Percentiles rank a stretch among this genome's conserved stretches.
These are phyloP conservation scores for Fusarium buxicola DNA, from an alignment of 2,329 filamentous ascomycete species.

Conservation along the genomic window DNA sequence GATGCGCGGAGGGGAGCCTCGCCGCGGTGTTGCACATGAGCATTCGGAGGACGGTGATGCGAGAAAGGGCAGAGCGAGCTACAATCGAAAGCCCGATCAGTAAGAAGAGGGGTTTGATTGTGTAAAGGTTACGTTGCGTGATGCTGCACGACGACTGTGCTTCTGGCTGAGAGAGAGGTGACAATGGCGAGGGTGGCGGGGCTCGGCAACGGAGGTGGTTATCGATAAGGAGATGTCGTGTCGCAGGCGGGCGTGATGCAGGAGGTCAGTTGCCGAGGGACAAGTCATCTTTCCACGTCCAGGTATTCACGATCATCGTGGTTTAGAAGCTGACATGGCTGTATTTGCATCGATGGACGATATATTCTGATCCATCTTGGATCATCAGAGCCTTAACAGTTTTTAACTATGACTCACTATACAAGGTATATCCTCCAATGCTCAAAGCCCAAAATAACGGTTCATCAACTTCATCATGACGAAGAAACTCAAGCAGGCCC, in stretches of 20 bases:
- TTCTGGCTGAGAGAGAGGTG: conserved; percentile 20
- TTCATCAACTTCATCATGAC: no score
- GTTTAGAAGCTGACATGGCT: no score
- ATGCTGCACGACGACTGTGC: conserved; percentile 18
- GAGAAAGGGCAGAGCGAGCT: neutral
- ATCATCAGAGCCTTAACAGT: no score
- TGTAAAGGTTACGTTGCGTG: conserved; percentile 23
- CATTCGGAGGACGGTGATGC: conserved; percentile 24
- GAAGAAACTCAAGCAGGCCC: no score
- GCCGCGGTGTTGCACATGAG: conserved; percentile 31
- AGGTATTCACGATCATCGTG: no score
- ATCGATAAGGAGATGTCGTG: conserved; percentile 32
- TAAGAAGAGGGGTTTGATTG: conserved; percentile 2
- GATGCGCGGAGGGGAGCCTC: conserved; percentile 35
- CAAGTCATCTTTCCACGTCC: neutral
- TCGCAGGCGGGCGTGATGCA: neutral
- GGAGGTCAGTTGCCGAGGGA: neutral
- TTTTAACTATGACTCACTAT: neutral
- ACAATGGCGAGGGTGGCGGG: conserved; percentile 33
- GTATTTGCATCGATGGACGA: no score
- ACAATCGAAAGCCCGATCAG: neutral
- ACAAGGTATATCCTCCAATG: conserved; percentile 33
- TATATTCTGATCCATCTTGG: no score
- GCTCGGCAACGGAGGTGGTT: conserved; percentile 28
- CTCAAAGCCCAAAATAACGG: neutral